phyloP scores from a whole-genome alignment of 345 rosid species.

The Salix suchowensis region DNA sequence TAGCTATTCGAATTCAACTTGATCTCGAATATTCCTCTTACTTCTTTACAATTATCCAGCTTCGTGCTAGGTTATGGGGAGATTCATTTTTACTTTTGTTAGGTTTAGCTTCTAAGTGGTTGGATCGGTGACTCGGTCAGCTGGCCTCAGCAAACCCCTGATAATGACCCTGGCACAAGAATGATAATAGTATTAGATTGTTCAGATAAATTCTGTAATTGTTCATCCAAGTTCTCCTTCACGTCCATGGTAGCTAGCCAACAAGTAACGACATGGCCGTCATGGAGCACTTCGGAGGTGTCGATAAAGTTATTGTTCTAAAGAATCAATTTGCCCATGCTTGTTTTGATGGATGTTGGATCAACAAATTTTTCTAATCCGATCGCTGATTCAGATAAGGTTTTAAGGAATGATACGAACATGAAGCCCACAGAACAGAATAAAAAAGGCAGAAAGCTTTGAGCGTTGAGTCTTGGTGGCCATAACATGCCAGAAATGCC shows the following conservation, averaged over 20 bases:
- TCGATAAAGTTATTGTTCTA: neutral
- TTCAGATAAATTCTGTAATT: neutral
- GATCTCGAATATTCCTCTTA: neutral
- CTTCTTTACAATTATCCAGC: neutral
- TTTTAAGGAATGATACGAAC: slow-evolving; percentile 10
- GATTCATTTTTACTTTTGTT: neutral
- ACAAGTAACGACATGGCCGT: neutral
- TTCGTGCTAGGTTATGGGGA: neutral
- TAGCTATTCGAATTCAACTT: neutral
- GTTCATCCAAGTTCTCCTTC: neutral
- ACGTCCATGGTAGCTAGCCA: neutral
- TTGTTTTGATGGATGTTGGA: neutral
- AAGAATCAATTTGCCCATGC: slow-evolving; percentile 8
- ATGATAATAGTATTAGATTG: neutral
- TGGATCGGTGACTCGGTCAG: neutral
- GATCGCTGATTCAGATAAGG: neutral
- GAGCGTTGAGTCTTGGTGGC: slow-evolving; percentile 20
- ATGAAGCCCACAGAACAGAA: slow-evolving; percentile 26
- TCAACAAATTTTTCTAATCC: neutral
- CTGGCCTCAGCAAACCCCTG: neutral
- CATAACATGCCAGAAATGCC: slow-evolving; percentile 18
- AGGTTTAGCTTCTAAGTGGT: neutral
- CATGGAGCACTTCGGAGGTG: neutral
- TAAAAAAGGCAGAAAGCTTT: neutral
- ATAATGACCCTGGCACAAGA: no score